Conservation (phyloP, 345 rosid species). For the Zanthoxylum bungeanum region DNA sequence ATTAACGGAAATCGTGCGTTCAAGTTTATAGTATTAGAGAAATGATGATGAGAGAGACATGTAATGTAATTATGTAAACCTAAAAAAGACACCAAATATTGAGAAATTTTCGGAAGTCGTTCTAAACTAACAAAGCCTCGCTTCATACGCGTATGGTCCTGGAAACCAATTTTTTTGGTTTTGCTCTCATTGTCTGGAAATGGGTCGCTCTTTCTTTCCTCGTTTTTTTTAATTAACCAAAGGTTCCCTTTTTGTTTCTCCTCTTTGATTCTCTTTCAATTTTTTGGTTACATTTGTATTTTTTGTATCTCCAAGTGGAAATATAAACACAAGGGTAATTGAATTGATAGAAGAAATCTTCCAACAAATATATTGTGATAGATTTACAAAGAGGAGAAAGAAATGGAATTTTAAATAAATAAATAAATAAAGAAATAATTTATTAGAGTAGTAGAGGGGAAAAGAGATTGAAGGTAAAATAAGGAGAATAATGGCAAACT, state of each 20-base stretch:
- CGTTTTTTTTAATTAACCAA: neutral
- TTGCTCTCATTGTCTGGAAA: neutral
- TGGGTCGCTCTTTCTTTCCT: neutral
- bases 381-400: neutral
- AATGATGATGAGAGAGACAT: neutral
- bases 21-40: constrained; percentile 17
- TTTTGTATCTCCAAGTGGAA: neutral
- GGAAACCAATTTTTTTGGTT: no score
- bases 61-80: neutral
- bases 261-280: neutral
- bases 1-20: constrained; percentile 24
- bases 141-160: neutral
- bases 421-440: neutral
- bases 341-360: neutral
- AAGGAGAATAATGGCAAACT: constrained; percentile 37
- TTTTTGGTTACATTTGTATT: neutral
- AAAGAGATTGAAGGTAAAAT: neutral
- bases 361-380: neutral
- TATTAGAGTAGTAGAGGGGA: neutral
- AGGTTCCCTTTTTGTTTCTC: neutral
- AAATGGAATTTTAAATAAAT: neutral
- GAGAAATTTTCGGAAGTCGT: constrained; percentile 7
- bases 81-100: neutral
- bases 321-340: neutral
- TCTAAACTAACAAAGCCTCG: neutral